Evolutionary conservation across 768 basidiomycete genomes (phyloP).

Genomic region (Xerocomellus intermedius): DNA sequence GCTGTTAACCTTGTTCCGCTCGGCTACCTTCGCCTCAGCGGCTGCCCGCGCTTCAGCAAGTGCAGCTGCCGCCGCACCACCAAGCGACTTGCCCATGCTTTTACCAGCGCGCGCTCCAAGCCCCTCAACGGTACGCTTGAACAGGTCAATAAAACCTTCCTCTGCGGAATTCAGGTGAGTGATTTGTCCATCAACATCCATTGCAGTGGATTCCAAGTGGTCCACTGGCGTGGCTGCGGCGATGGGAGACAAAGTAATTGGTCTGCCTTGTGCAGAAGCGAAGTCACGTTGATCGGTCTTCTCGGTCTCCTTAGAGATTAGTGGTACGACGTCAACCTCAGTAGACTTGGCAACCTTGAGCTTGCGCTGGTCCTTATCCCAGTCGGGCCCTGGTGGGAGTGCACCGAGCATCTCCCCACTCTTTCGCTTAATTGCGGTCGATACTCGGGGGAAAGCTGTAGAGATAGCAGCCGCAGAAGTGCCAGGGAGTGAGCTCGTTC

Average conservation of each 20-base stretch:
- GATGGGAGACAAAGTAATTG: neutral
- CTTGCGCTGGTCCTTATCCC: conserved; percentile 43
- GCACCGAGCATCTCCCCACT: conserved; percentile 49
- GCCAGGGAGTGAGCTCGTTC: conserved; percentile 32
- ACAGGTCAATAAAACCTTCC: conserved; percentile 56
- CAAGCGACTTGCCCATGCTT: conserved; percentile 60
- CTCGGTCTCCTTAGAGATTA: conserved; percentile 10
- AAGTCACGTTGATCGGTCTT: neutral
- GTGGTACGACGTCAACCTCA: conserved; percentile 35
- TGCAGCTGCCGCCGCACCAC: conserved; percentile 48
- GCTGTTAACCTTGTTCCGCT: conserved; percentile 54
- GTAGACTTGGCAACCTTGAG: conserved; percentile 49
- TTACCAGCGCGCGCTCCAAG: conserved; percentile 59
- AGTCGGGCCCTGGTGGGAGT: conserved; percentile 11
- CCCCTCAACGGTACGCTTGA: conserved; percentile 73
- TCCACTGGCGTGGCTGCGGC: neutral
- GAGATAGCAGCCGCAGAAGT: conserved; percentile 3
- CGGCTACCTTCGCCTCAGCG: conserved; percentile 68
- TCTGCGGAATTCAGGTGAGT: conserved; percentile 13
- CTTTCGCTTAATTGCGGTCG: conserved; percentile 57
- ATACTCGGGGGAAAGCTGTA: conserved; percentile 10
- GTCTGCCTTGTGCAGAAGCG: conserved; percentile 5
- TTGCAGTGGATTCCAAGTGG: conserved; percentile 23
- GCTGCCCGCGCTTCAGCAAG: conserved; percentile 65
- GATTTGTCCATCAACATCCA: conserved; percentile 20